phyloP scores from a whole-genome alignment of 2,329 filamentous ascomycete genomes.

The Fusarium sp. region DNA sequence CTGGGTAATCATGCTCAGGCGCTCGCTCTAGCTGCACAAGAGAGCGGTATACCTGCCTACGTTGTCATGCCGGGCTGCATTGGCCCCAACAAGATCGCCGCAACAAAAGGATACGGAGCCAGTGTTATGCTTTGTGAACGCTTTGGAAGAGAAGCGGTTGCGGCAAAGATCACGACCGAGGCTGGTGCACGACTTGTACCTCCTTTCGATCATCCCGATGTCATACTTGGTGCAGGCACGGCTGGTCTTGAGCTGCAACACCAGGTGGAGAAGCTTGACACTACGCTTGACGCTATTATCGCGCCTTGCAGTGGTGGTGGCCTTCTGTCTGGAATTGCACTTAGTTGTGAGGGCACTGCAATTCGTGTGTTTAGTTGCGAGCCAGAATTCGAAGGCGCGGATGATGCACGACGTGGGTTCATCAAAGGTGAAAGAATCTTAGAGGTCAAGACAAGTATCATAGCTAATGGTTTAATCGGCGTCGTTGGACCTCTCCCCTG shows the following conservation, averaged over 20 bases:
- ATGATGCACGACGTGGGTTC: neutral
- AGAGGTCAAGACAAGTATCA: neutral
- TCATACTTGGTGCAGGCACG: neutral
- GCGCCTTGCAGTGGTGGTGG: neutral
- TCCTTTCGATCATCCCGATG: neutral
- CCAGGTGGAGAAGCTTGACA: neutral
- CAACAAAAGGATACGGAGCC: neutral
- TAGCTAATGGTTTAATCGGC: neutral
- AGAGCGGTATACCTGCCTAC: neutral
- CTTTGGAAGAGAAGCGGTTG: neutral
- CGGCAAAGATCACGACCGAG: neutral
- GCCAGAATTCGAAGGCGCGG: neutral
- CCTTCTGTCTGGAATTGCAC: neutral
- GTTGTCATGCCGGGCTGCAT: neutral
- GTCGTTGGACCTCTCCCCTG: neutral
- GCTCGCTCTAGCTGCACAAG: neutral
- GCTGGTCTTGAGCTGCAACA: neutral
- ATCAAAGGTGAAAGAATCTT: neutral
- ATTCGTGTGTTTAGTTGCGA: neutral
- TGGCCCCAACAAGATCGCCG: neutral
- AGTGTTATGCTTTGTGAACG: neutral
- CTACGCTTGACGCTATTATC: neutral
- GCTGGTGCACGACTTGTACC: neutral
- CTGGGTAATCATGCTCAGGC: neutral
- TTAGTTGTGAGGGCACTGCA: neutral